Evolutionary conservation across 805 yeast species (phyloP).

Genomic region (Monosporozyma aerobia): DNA sequence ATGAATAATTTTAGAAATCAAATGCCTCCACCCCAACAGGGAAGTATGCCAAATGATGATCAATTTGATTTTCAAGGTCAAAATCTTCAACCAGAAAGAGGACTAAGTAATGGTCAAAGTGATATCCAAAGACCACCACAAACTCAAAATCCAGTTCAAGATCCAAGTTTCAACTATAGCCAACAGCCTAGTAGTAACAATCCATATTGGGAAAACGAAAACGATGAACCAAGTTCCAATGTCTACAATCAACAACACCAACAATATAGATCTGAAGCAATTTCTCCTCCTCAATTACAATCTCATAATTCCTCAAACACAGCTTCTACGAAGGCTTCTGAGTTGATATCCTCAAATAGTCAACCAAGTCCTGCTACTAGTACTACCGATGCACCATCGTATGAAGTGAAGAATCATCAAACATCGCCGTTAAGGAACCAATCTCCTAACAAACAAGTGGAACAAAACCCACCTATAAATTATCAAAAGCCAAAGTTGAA

Average conservation of each 20-base stretch:
- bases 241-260: neutral
- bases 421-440: slow-evolving; percentile 10
- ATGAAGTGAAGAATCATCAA: neutral
- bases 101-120: neutral
- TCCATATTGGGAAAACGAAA: neutral
- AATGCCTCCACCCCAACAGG: neutral
- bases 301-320: neutral
- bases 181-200: neutral
- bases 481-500: slow-evolving; percentile 13
- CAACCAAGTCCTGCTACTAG: neutral
- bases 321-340: neutral
- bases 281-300: neutral
- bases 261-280: neutral
- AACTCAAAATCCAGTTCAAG: neutral
- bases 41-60: too few relatives aligned
- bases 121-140: neutral
- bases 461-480: neutral
- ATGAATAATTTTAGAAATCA: neutral
- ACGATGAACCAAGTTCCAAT: neutral
- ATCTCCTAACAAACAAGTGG: slow-evolving; percentile 1
- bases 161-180: neutral
- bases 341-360: neutral
- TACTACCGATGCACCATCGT: neutral
- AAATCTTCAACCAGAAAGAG: neutral
- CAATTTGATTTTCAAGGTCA: neutral